A percentile compares a stretch with the other conserved stretches of the same genome.
phyloP scores from a whole-genome alignment of 345 rosid species.

The Citrus mangshanensis region DNA sequence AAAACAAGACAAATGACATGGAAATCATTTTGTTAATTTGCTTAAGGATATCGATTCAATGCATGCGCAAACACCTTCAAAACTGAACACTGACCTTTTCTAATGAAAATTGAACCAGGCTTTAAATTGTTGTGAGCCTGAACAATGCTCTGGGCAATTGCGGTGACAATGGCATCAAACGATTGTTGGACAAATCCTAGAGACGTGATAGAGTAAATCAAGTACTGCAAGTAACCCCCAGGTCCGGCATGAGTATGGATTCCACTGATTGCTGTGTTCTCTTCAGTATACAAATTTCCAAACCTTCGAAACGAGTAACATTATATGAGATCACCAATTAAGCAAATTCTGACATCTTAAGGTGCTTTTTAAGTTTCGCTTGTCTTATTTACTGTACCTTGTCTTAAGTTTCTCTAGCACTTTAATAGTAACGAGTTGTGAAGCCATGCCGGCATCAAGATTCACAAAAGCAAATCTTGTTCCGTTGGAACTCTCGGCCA shows the following conservation, averaged over 20 bases:
- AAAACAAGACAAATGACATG: not conserved
- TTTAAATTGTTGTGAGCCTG: constrained; percentile 51
- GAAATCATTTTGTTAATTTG: not conserved
- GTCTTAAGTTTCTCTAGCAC: constrained; percentile 41
- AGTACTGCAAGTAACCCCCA: constrained; percentile 56
- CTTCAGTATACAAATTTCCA: constrained; percentile 48
- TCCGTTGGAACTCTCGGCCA: constrained; percentile 37
- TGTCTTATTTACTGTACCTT: constrained; percentile 20
- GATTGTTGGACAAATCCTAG: constrained; percentile 54
- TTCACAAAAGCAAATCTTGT: constrained; percentile 59
- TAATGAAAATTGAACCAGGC: constrained; percentile 45
- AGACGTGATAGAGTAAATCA: constrained; percentile 45
- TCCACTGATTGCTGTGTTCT: constrained; percentile 58
- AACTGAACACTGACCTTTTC: constrained; percentile 22
- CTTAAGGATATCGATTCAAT: not conserved
- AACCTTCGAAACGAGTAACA: constrained; percentile 27
- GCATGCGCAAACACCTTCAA: not conserved
- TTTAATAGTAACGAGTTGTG: constrained; percentile 49
- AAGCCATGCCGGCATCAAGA: constrained; percentile 65
- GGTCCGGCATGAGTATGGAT: constrained; percentile 65
- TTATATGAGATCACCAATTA: not conserved
- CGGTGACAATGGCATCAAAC: constrained; percentile 49
- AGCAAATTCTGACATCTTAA: not conserved
- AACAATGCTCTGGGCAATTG: constrained; percentile 45
- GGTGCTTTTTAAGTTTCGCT: too few species aligned